Base-by-base conservation (phyloP, 2,329 filamentous ascomycete species). In the Fusarium virguliforme region DNA sequence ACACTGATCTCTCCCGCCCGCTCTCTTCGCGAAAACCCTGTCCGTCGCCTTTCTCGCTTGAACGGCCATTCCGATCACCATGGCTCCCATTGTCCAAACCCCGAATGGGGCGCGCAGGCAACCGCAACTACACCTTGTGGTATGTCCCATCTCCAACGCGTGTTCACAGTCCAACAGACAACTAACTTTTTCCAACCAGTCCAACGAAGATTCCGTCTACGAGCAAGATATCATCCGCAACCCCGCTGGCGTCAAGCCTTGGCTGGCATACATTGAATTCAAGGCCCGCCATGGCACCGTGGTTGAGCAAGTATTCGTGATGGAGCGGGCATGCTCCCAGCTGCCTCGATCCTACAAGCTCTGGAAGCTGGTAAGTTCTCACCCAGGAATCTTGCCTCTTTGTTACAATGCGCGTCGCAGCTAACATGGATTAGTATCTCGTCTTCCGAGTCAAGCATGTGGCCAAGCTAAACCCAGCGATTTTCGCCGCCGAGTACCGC, bases 301-400 rank as follows among this genome's bases (percentile, higher is more conserved):
- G 46, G 89, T 94, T 60, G 95, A 98, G 83, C 95, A 97, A 83
- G 93, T 94, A 8, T 90, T 89, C 73, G 88, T 94, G 38, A 92
- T 98, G 84, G 96, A 98, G 83, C 90, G 96, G 78, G 95, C 96
- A 64, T 98, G 95, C 81, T 86, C 89, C 70, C 92, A 97, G 76
- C 88, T 99, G 50, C 96, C 96, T 55, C 90, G 96, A 74, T 98
- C 95, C 30, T 99, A 97, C 85, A 99, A 99, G 84, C 86, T 99
- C 54, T 99, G 96, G 96, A 98, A 97, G 83, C 90, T 97, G 89
- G 91, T 94, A 65, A 10, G 56, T 51, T 13, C 18, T 38, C 6
- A 9, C 26, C 18, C 32, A 7, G 12, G 3, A 6, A 30, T 35
- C 12, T 38, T 38, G 4, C 30, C 24, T 28, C 8, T 30, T 58